These are phyloP conservation scores for Diplosphaera chodatii DNA, from an alignment of 139 green algal species.

Conservation along the genomic window DNA sequence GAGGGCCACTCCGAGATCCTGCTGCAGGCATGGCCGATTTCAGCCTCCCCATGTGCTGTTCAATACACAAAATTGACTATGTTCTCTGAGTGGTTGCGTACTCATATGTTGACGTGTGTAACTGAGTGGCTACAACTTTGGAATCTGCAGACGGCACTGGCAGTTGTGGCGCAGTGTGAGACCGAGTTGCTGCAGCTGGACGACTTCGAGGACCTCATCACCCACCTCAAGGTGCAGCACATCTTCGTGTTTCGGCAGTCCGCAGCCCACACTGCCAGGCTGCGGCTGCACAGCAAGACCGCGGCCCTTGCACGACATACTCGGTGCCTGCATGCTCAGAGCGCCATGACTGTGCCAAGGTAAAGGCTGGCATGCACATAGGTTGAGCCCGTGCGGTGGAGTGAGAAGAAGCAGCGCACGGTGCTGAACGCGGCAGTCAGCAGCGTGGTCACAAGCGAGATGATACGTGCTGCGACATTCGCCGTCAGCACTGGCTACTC, in stretches of 20 bases:
- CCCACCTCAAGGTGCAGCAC: conserved; percentile 83
- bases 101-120: too few species aligned
- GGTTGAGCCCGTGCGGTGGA: conserved; percentile 36
- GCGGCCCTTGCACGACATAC: too few species aligned
- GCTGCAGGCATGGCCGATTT: conserved; percentile 24
- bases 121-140: too few species aligned
- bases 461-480: conserved; percentile 4
- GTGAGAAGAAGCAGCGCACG: conserved; percentile 10
- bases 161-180: conserved; percentile 63
- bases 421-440: conserved; percentile 37
- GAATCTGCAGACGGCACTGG: conserved; percentile 26
- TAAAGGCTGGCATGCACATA: background rate
- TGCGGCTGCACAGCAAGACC: too few species aligned
- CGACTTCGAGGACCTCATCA: conserved; percentile 85
- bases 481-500: conserved; percentile 16
- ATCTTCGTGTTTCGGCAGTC: too few species aligned
- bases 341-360: background rate
- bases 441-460: conserved; percentile 7
- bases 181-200: conserved; percentile 54
- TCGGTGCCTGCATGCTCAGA: too few species aligned
- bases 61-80: too few species aligned
- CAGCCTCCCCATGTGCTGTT: background rate
- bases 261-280: too few species aligned
- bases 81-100: too few species aligned
- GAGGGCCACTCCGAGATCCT: conserved; percentile 46